phyloP scores from a whole-genome alignment of 1,139 yeast genomes.

The Yamadazyma friedrichii region DNA sequence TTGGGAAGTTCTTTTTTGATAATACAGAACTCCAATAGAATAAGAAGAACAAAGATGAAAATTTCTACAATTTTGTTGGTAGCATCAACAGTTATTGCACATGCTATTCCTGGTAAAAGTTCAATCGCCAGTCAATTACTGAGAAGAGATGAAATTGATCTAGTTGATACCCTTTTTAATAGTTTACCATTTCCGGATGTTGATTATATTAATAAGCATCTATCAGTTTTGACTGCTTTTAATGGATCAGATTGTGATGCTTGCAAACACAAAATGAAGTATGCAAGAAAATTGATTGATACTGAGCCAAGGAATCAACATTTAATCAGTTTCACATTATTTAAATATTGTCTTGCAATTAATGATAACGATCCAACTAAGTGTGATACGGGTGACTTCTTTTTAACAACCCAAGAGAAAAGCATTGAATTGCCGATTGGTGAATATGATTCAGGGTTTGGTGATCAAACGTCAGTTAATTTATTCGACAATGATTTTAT shows the following conservation, averaged over 20 bases:
- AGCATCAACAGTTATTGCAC: constrained; percentile 12
- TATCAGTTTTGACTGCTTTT: constrained; percentile 22
- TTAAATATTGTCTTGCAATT: constrained; percentile 30
- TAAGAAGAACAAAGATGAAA: neutral
- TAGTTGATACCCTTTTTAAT: constrained; percentile 25
- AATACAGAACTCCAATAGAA: no score
- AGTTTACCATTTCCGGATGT: constrained; percentile 25
- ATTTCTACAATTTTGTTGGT: constrained; percentile 1
- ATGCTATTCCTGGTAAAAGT: constrained; percentile 20
- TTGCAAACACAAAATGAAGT: constrained; percentile 36
- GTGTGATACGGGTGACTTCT: constrained; percentile 38
- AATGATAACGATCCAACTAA: constrained; percentile 29
- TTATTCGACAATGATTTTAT: constrained; percentile 42
- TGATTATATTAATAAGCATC: constrained; percentile 30
- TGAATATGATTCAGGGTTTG: constrained; percentile 22
- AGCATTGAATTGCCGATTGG: constrained; percentile 17
- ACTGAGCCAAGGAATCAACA: constrained; percentile 33
- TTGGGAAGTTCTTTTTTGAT: no score
- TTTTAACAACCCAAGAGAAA: constrained; percentile 33
- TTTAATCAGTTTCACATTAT: constrained; percentile 34
- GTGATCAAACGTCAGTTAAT: constrained; percentile 26
- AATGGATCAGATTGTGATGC: constrained; percentile 33
- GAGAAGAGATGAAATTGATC: constrained; percentile 16
- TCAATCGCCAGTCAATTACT: constrained; percentile 17
- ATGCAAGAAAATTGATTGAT: constrained; percentile 26